Evolutionary conservation across 805 yeast genomes (phyloP).

Genomic region (Wickerhamomyces mucosus): DNA sequence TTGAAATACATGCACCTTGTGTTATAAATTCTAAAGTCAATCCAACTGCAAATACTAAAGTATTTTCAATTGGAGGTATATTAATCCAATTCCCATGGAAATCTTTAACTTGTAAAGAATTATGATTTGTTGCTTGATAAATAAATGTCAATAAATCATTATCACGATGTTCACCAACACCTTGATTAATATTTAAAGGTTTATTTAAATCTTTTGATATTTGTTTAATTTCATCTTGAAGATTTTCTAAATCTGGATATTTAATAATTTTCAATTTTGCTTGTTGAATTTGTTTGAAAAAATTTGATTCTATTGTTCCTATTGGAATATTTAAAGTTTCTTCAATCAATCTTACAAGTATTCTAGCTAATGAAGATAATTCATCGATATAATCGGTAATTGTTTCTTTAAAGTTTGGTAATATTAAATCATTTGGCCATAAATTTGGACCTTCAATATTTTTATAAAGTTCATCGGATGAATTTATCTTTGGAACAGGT

Average conservation of each 20-base stretch:
- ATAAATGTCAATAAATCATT: conserved; percentile 53
- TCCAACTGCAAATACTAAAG: conserved; percentile 40
- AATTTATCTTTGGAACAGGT: too few relatives aligned
- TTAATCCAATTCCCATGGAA: conserved; percentile 38
- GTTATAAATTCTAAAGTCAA: conserved; percentile 40
- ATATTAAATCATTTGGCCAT: conserved; percentile 29
- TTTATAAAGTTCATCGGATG: conserved; percentile 24
- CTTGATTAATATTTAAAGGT: conserved; percentile 34
- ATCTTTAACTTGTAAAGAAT: conserved; percentile 36
- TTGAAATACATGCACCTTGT: conserved; percentile 38
- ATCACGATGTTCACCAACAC: conserved; percentile 46
- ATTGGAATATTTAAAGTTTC: conserved; percentile 26
- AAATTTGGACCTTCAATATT: conserved; percentile 39
- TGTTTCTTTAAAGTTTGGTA: conserved; percentile 27
- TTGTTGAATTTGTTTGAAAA: too few relatives aligned
- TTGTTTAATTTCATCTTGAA: conserved; percentile 36
- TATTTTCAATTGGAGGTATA: conserved; percentile 30
- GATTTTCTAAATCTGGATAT: too few relatives aligned
- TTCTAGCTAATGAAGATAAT: conserved; percentile 34
- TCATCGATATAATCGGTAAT: conserved; percentile 29
- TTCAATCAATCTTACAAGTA: conserved; percentile 37
- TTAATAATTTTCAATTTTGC: too few relatives aligned
- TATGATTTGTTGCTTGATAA: conserved; percentile 43
- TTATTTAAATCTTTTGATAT: conserved; percentile 35
- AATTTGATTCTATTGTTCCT: conserved; percentile 41